These are phyloP conservation scores for Ministeria vibrans DNA, from an alignment of 78 protist genomes.

Conservation along the genomic window DNA sequence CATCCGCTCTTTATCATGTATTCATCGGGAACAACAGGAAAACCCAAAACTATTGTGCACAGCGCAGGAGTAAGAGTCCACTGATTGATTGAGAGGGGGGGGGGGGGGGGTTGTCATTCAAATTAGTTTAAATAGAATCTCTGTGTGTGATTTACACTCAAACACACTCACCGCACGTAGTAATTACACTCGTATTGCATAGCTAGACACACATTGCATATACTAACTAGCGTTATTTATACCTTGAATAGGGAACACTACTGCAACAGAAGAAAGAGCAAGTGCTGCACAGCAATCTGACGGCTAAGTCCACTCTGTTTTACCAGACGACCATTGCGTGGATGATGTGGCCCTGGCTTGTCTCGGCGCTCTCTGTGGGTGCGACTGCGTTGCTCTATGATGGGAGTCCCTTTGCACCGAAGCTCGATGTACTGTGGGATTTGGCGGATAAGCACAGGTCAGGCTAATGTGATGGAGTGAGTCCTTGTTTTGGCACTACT, in stretches of 20 bases:
- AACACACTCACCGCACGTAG: neutral
- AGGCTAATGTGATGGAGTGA: neutral
- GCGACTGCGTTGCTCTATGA: slow-evolving; percentile 30
- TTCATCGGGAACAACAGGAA: slow-evolving; percentile 47
- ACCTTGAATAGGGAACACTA: slow-evolving; percentile 9
- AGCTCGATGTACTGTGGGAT: neutral
- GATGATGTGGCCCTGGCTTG: slow-evolving; percentile 51
- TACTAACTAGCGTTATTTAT: no score
- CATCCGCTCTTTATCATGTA: slow-evolving; percentile 40
- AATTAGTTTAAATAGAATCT: no score
- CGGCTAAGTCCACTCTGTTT: neutral
- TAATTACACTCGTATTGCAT: neutral
- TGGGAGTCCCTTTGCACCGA: slow-evolving; percentile 28
- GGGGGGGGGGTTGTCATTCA: no score
- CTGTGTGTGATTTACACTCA: neutral
- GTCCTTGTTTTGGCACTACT: neutral
- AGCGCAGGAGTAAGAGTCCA: slow-evolving; percentile 28
- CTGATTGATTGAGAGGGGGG: neutral
- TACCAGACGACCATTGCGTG: slow-evolving; percentile 36
- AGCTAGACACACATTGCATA: no score
- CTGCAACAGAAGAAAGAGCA: slow-evolving; percentile 17
- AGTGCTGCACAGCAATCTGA: slow-evolving; percentile 9
- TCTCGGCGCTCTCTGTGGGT: slow-evolving; percentile 12
- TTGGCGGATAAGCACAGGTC: neutral
- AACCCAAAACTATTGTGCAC: slow-evolving; percentile 50